Conservation (phyloP, 352 stramenopile species). For the Phytophthora idaei region DNA sequence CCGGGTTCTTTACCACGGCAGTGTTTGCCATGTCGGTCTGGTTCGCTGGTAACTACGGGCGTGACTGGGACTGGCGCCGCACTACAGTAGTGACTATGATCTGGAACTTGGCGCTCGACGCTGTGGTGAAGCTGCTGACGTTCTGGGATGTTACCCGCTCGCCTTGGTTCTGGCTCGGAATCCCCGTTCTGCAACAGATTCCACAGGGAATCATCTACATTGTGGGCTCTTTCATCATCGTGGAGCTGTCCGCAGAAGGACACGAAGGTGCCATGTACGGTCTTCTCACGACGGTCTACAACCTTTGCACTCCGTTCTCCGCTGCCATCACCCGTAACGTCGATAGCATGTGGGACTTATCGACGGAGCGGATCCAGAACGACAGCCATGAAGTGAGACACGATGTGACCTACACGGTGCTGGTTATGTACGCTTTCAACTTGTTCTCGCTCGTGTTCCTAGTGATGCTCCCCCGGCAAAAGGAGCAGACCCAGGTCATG, state of each 20-base stretch:
- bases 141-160: constrained; percentile 59
- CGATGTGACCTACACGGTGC: constrained; percentile 54
- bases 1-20: constrained; percentile 34
- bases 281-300: constrained; percentile 66
- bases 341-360: constrained; percentile 45
- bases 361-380: constrained; percentile 56
- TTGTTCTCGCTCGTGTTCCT: constrained; percentile 59
- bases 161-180: constrained; percentile 57
- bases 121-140: constrained; percentile 43
- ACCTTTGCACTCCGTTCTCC: constrained; percentile 53
- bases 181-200: constrained; percentile 54
- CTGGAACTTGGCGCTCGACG: constrained; percentile 44
- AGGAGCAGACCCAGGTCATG: constrained; percentile 66
- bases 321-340: constrained; percentile 50
- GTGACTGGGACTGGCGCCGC: constrained; percentile 63
- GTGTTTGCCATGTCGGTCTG: constrained; percentile 47
- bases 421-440: constrained; percentile 63
- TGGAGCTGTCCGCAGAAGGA: constrained; percentile 61
- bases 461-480: constrained; percentile 65
- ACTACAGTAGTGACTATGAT: constrained; percentile 42
- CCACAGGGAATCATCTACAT: constrained; percentile 61
- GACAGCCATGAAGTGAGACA: constrained; percentile 48
- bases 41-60: constrained; percentile 56
- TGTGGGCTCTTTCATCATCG: constrained; percentile 59
- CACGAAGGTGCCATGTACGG: constrained; percentile 71